phyloP scores from a whole-genome alignment of 176 grass and related monocot species.

The Rhipidocladum racemiflorum region DNA sequence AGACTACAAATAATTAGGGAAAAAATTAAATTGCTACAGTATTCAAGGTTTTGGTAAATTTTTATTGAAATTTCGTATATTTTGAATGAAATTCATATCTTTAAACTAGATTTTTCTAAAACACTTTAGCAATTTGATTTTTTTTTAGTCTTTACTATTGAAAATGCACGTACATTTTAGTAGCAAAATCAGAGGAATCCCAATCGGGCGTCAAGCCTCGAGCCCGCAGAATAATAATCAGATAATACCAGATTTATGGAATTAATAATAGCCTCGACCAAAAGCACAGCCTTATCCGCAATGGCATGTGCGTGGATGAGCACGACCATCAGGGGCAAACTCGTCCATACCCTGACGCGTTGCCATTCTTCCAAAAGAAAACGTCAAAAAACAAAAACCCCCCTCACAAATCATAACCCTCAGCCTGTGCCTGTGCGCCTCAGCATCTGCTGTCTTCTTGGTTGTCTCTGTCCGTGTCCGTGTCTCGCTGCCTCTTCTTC shows the following conservation, averaged over 20 bases:
- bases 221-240: background rate
- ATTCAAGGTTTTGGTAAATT: no score
- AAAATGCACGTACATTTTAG: no score
- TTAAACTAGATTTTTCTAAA: no score
- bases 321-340: background rate
- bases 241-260: background rate
- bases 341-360: background rate
- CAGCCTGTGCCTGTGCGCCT: background rate
- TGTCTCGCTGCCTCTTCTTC: background rate
- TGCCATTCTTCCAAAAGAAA: constrained; percentile 20
- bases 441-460: constrained; percentile 20
- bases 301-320: background rate
- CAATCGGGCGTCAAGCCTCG: background rate
- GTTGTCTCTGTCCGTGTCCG: background rate
- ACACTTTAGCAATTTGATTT: no score
- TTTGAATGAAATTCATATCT: no score
- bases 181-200: no score
- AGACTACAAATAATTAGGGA: no score
- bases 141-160: no score
- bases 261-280: background rate
- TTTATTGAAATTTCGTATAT: no score
- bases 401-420: constrained; percentile 1
- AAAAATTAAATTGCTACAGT: no score
- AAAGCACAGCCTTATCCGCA: background rate
- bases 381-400: background rate